phyloP scores from a whole-genome alignment of 257 asterid species.

The Solanum corneliomulleri region DNA sequence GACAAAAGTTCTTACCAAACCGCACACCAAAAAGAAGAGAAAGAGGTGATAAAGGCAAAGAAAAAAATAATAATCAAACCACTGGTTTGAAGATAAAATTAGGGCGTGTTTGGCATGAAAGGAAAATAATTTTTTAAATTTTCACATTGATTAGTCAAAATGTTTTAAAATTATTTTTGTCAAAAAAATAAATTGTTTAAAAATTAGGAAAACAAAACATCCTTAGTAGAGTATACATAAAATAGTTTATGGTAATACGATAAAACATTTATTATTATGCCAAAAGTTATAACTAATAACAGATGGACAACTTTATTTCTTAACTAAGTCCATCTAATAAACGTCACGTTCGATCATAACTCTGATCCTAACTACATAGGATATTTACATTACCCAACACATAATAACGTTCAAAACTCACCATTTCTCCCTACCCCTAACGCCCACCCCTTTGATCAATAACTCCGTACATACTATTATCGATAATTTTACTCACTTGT shows the following conservation, averaged over 20 bases:
- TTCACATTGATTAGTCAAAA: background rate
- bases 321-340: background rate
- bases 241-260: no score
- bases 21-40: background rate
- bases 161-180: background rate
- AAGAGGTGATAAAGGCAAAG: background rate
- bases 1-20: background rate
- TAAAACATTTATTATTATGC: no score
- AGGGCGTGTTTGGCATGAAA: background rate
- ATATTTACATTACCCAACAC: background rate
- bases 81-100: background rate
- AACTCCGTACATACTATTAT: background rate
- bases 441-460: background rate
- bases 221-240: background rate
- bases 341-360: no score
- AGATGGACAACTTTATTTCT: no score
- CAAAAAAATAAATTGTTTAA: background rate
- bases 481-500: background rate
- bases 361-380: fast-evolving
- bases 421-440: background rate
- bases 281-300: fast-evolving
- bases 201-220: background rate
- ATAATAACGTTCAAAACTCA: background rate
- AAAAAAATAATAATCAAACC: background rate
- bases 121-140: background rate